These are phyloP conservation scores for Podaxis sp. DNA, from an alignment of 768 basidiomycete genomes.

Conservation along the genomic window DNA sequence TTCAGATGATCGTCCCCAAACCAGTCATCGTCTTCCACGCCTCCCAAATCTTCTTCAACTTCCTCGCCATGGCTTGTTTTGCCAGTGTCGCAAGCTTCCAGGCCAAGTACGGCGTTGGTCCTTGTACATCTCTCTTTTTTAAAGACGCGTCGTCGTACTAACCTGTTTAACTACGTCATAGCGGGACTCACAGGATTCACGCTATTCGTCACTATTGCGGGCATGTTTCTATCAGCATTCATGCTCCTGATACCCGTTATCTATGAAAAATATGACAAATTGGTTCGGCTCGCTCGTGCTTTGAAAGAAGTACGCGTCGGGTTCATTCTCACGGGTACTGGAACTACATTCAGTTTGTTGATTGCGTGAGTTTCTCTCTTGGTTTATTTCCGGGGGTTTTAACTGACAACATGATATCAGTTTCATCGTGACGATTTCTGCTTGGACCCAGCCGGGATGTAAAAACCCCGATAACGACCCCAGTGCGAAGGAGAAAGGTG, in stretches of 20 bases:
- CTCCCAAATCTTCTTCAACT: constrained; percentile 88
- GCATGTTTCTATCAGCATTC: constrained; percentile 70
- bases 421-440: constrained; percentile 74
- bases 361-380: constrained; percentile 57
- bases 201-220: constrained; percentile 69
- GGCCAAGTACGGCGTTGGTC: constrained; percentile 76
- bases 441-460: constrained; percentile 88
- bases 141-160: constrained; percentile 9
- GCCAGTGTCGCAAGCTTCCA: constrained; percentile 89
- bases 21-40: constrained; percentile 72
- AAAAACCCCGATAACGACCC: constrained; percentile 83
- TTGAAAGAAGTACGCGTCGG: constrained; percentile 78
- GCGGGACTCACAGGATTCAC: constrained; percentile 87
- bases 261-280: constrained; percentile 83
- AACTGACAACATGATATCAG: constrained; percentile 27
- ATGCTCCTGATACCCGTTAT: constrained; percentile 74
- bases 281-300: constrained; percentile 72
- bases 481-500: constrained; percentile 56
- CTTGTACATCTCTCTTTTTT: constrained; percentile 55
- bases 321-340: constrained; percentile 77
- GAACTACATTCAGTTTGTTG: constrained; percentile 61
- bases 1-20: constrained; percentile 84
- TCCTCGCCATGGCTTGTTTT: constrained; percentile 88
- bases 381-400: constrained; percentile 5
- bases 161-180: constrained; percentile 26